phyloP scores from a whole-genome alignment of 148 eudicot genomes.

The Beta vulgaris region DNA sequence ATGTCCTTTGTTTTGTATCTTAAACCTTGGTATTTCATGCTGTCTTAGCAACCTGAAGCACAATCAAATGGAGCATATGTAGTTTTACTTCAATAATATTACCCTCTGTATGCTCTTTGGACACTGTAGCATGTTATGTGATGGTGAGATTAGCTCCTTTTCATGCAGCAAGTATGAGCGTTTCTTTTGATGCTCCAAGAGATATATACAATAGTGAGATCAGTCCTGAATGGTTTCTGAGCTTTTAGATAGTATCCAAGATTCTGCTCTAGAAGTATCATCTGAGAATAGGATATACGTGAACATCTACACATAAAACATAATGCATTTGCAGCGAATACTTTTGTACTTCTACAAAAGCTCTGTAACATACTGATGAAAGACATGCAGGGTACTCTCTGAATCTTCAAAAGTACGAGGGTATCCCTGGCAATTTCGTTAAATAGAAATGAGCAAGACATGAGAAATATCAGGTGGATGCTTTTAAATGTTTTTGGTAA shows the following conservation, averaged over 20 bases:
- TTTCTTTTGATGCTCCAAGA: conserved; percentile 5
- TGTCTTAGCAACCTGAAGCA: background rate
- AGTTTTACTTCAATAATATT: background rate
- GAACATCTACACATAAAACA: background rate
- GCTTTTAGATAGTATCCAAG: background rate
- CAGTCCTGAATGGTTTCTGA: background rate
- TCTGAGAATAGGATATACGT: background rate
- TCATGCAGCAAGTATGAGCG: too few species aligned
- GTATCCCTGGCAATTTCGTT: background rate
- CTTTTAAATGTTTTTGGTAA: background rate
- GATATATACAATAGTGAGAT: too few species aligned
- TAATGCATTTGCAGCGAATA: background rate
- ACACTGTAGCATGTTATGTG: background rate
- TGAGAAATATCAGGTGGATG: background rate
- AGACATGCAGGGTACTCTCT: background rate
- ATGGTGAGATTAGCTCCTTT: too few species aligned
- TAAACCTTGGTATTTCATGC: background rate
- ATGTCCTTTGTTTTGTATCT: background rate
- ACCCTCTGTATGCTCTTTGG: background rate
- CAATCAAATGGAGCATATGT: background rate
- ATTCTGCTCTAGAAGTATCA: background rate
- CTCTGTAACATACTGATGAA: background rate
- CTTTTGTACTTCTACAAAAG: background rate
- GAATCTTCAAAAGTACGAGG: background rate
- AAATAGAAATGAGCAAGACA: background rate